Base-by-base conservation (phyloP, 2,329 filamentous ascomycete species). In the Penicillium sp. region DNA sequence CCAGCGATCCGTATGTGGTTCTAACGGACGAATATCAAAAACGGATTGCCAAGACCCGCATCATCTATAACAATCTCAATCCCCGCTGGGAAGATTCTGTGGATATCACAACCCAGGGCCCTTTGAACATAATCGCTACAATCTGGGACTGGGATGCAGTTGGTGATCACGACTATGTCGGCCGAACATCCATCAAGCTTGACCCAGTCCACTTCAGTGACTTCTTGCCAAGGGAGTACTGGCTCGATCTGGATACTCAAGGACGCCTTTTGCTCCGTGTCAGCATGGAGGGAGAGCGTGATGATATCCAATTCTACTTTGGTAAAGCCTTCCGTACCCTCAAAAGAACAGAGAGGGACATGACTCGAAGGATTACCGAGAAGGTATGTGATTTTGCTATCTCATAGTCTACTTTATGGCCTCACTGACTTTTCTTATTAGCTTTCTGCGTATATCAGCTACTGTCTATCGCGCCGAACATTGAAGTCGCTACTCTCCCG, bases 91-190 rank as follows among this genome's bases (percentile, higher is more conserved):
- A 99, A 67, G 95, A 98, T 78, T 92, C 92, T 1, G 90, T 98
- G 49, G 95, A 99, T 71, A 96, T 99, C 62, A 95, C 92, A 21
- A 96, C 96, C 1, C 89, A 90, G 62, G 92, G 93, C 0, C 87
- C 95, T 11, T 83, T 99, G 57, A 97, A 98, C 67, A 87, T 99
- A 64, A 96, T 98, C 69, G 93, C 93, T 31, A 99, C 95, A 0
- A 90, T 98, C 43, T 99, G 95, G 95, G 95, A 99, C 76, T 96
- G 95, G 83, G 95, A 99, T 77, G 92, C 92, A 14, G 88, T 99
- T 67, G 95, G 95, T 53, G 95, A 98, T 70, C 95, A 99, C 71
- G 95, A 99, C 71, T 98, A 96, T 72, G 92, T 98, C 35, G 95
- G 95, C 26, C 87, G 95, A 61, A 98, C 95, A n/a, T 96, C 92